Base-by-base conservation (phyloP, 2,329 filamentous ascomycete genomes). In the Huntiella decipiens region DNA sequence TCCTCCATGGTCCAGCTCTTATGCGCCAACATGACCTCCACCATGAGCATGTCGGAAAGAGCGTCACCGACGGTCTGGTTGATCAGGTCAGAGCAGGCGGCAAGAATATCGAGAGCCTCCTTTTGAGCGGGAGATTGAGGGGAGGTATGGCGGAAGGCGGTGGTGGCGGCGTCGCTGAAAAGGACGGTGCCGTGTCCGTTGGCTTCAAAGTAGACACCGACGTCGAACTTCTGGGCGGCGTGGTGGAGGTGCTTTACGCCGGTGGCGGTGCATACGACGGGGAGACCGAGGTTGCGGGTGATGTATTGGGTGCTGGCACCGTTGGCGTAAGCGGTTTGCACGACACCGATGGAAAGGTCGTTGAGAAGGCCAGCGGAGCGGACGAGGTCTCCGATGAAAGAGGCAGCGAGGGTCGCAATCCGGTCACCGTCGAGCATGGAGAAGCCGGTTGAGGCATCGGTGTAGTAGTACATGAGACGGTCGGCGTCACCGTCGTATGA, bases 21-120 rank as follows among this genome's bases (percentile, higher is more conserved):
- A 72, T 96, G 86, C 5, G 91, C 87, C 36, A 98, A 78, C 53
- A 96, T 91, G 32, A 88, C 83, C 63, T 98, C 91, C 35, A 96
- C 87, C 57, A 98, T 77, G 39, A 98, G 74, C 73, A 95, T 82
- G 63, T 98, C 91, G 1, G 86, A 94, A 48, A 98, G 73, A 40
- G 91, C 91, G 59, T 98, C 91, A 45, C 91, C 91, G 40, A 96
- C 88, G 1, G 91, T 91, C 67, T 98, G 91, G 70, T 98, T 98
- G 68, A 98, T 93, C 52, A 98, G 73, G 55, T 95, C 83, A 43
- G 80, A 80, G 45, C 93, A 72, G 8, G 85, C 87, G 45, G 74
- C 71, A 1, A 98, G 77, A 6, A 79, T 86, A 46, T 93, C 82
- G 11, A 96, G 73, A 2, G 88, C 84, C 55, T 85, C 82, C 59